Conservation (phyloP, 805 yeast genomes). For the Tetrapisispora pingtungensis region DNA sequence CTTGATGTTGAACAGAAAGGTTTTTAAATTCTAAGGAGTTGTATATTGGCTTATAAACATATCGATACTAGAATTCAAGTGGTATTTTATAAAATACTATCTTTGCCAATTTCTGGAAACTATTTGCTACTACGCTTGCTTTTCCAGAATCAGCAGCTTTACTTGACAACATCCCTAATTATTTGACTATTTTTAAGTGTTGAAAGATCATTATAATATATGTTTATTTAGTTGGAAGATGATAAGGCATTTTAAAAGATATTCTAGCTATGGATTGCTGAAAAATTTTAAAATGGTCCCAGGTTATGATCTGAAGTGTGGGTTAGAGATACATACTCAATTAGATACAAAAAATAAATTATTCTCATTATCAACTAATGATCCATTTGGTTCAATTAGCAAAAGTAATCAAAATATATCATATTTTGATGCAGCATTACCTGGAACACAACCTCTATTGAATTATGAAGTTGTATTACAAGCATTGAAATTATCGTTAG, state of each 20-base stretch:
- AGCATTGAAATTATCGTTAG: constrained; percentile 65
- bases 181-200: too few species aligned
- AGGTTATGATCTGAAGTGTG: constrained; percentile 52
- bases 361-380: constrained; percentile 52
- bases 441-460: constrained; percentile 83
- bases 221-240: too few species aligned
- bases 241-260: neutral
- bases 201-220: too few species aligned
- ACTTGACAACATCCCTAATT: too few species aligned
- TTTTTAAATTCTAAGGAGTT: too few species aligned
- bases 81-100: too few species aligned
- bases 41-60: too few species aligned
- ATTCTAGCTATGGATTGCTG: neutral
- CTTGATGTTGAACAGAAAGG: too few species aligned
- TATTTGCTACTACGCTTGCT: too few species aligned
- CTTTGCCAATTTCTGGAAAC: too few species aligned
- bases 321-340: constrained; percentile 91
- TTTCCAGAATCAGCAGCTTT: too few species aligned
- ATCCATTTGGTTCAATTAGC: constrained; percentile 35
- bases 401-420: constrained; percentile 63
- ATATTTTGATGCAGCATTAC: constrained; percentile 74
- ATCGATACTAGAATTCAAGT: too few species aligned
- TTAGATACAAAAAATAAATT: constrained; percentile 63
- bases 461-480: constrained; percentile 63
- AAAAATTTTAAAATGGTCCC: constrained; percentile 4